Base-by-base conservation (phyloP, 2,329 filamentous ascomycete genomes). In the Fusarium vanettenii region DNA sequence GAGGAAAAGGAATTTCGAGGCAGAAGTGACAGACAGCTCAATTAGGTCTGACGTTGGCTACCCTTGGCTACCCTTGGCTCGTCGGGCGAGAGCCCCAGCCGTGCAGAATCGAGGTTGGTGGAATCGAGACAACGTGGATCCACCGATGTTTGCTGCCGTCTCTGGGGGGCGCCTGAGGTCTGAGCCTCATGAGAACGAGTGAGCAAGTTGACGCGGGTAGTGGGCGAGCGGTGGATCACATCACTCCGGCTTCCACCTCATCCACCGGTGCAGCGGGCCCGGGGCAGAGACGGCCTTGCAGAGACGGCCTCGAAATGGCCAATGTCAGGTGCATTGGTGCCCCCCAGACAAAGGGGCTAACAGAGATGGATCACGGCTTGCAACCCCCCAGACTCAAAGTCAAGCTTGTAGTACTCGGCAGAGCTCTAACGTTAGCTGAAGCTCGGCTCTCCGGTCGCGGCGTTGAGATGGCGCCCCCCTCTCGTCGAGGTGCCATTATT, bases 111-210 rank as follows among this genome's bases (percentile, higher is more conserved):
- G 31, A 35, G 48, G 43, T 64, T 35, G 69, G 64, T 74, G 71
- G 50, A 62, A 69, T 72, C 56, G 33, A 67, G 52, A 60, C n/a
- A 73, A 65, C 66, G 57, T 27, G 72, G 69, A 10, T 70, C 72
- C 74, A 62, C 60, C 37, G 22, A 68, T 73, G 55, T 73, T 73
- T 75, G 43, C 66, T 64, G 25, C 48, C 66, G 57, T 55, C 64
- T 60, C 22, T 59, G 33, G 22, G 31, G 69, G 62, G 57, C 69
- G 41, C 66, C 59, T 75, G 68, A 74, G 57, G 69, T 64, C 37
- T 73, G 62, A 57, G 70, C 66, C 69, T 73, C 72, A 41, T 50
- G 27, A 68, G 39, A 57, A 41, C 37, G 66, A 55, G 60, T 39
- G 20, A 52, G 61, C 64, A 57, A 72, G 62, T 57, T 22, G 33